Base-by-base conservation (phyloP, 2,329 filamentous ascomycete genomes). In the Monosporascus sp. region DNA sequence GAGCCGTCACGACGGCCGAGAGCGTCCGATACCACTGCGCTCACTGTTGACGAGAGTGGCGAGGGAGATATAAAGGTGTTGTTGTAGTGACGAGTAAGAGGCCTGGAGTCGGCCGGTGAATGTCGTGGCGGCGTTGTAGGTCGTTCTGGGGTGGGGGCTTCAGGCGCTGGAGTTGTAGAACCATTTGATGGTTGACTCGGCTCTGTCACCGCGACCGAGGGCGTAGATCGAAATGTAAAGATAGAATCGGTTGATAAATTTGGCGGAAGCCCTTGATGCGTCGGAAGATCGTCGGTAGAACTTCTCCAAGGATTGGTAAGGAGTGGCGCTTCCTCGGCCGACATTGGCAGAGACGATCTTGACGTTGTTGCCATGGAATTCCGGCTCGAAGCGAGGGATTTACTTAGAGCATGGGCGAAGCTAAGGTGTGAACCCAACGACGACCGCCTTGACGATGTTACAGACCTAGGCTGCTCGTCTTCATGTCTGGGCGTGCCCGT, bases 1-100 rank as follows among this genome's bases (percentile, higher is more conserved):
- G 73, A 65, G 35, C 65, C 67, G 26, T 76, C 73, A 17, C 76
- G 70, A 35, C 75, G 73, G 11, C 77, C 70, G 2, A 83, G 71
- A 11, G 75, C 78, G 58, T 84, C 81, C 43, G 80, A 78, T 44
- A 85, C 78, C 0, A 81, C 79, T 0, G 79, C 78, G 18, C 74
- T 81, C 38, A 85, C 78, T 1, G 81, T 83, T 0, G 80, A 82
- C 2, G 80, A 82, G 37, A 84, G 72, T 0, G 81, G 81, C 0
- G 81, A 84, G 11, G 81, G 81, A 3, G 80, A 84, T 55, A 83
- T 81, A 38, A 84, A 75, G 2, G 76, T 74, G 35, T 75, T 76
- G 28, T 74, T 69, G 56, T 69, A 74, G 48, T 73, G 70, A 26
- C 72, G 70, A 46, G 67, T 68, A 43, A 72, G 69, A 14, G 66